A percentile compares a stretch with the other conserved stretches of the same genome.
These are phyloP conservation scores for Coemansia furcata DNA, from an alignment of 192 early-diverging fungal genomes.

Conservation along the genomic window DNA sequence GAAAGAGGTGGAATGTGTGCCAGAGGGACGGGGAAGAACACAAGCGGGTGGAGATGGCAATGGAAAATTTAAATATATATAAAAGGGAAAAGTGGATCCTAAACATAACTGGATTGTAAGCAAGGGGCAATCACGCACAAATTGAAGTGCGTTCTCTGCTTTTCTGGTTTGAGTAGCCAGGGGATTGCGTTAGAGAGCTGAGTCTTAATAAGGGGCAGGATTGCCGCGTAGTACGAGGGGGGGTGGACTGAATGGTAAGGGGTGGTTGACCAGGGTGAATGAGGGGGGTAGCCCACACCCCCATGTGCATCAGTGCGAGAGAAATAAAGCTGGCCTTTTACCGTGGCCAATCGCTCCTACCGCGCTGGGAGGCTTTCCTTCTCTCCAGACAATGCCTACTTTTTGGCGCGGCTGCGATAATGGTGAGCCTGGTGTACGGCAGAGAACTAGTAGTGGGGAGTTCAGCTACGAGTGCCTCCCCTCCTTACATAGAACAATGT, in stretches of 20 bases:
- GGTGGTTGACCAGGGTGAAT: not conserved
- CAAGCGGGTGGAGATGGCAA: not conserved
- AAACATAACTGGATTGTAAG: not conserved
- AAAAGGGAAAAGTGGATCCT: not conserved
- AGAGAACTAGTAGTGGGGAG: not conserved
- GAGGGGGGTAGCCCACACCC: not conserved
- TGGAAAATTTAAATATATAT: not conserved
- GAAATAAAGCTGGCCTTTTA: not conserved
- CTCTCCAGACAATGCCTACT: not conserved
- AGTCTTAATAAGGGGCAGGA: not conserved
- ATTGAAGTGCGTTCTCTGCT: not conserved
- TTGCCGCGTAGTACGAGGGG: not conserved
- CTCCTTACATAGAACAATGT: conserved; percentile 37
- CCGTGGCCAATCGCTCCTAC: not conserved
- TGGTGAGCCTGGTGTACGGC: not conserved
- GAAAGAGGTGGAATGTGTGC: not conserved
- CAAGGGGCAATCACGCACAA: not conserved
- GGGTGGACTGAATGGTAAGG: not conserved
- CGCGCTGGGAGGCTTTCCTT: not conserved
- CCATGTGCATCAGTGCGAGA: not conserved
- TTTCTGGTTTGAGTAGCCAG: not conserved
- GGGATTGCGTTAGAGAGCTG: not conserved
- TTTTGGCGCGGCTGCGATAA: not conserved
- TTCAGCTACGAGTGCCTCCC: not conserved
- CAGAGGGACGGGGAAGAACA: not conserved